Evolutionary conservation across 2,329 filamentous ascomycete species (phyloP), one percentile per base, ranked within the genome.

Genomic region (Fusarium protoensiforme): DNA sequence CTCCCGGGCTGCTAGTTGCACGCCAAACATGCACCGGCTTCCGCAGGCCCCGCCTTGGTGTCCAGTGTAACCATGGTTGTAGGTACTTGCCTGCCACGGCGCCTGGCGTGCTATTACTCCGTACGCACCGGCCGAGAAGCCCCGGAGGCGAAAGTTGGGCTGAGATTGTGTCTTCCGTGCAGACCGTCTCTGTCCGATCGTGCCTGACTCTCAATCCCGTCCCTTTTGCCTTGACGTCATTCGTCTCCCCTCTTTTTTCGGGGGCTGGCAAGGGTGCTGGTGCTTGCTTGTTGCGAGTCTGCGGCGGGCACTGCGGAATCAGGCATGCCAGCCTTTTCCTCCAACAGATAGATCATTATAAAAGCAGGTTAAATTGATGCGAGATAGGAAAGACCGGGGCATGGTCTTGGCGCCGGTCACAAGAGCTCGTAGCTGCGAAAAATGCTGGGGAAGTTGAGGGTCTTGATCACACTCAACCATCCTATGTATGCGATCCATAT

Each of bases 91-190:
- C 54, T 66, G 66, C 66, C 65, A 48, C 61, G 62, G 65, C 43
- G 27, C 58, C 64, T 61, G 61, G 71, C 64, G 62, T 73, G 69
- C 64, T 68, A 69, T 65, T 67, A 59, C 59, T 70, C 68, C 62
- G 59, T 65, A 62, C 69, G 67, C 74, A 67, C 69, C 75, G 76
- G 76, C 71, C 76, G 71, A 77, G 72, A 76, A 64, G 59, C 58
- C 57, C 66, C 64, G 66, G 67, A 68, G 64, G 65, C 53, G 62
- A 70, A 71, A 41, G 53, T 62, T 70, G 64, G 57, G 51, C 43
- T 67, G 64, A 68, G 65, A 68, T 72, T 43, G 51, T 68, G 59
- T 64, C 54, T 41, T 31, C 35, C 35, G 27, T 24, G 27, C 7
- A 69, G 61, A 74, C 66, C 57, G 35, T 62, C 62, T 57, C 56